These are phyloP conservation scores for Carex myosuroides DNA, from an alignment of 176 grass and related monocot genomes.

Conservation along the genomic window DNA sequence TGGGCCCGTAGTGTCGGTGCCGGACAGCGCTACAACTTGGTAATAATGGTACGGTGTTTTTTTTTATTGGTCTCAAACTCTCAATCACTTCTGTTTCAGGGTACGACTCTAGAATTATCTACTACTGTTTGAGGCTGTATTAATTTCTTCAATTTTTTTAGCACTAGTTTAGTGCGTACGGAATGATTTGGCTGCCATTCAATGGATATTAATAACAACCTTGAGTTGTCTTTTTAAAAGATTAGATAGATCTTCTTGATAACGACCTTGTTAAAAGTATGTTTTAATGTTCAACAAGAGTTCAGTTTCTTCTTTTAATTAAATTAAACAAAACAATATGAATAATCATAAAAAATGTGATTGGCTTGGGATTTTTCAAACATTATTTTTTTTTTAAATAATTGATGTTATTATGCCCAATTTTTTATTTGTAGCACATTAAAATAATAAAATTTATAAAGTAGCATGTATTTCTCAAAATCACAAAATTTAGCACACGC, in stretches of 20 bases:
- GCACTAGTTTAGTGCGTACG: background rate
- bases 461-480: too few species aligned
- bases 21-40: background rate
- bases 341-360: too few species aligned
- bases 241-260: constrained; percentile 3
- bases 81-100: background rate
- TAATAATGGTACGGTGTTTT: background rate
- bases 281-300: background rate
- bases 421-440: too few species aligned
- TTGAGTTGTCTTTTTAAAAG: background rate
- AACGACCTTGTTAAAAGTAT: background rate
- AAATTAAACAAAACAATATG: background rate
- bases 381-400: too few species aligned
- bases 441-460: too few species aligned
- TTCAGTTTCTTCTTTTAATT: background rate
- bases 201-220: background rate
- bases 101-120: background rate
- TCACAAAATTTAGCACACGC: too few species aligned
- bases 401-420: too few species aligned
- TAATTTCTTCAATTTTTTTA: background rate
- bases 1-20: background rate
- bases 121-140: background rate
- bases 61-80: constrained; percentile 5
- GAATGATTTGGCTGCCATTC: background rate
- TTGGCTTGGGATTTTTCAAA: too few species aligned